phyloP scores from a whole-genome alignment of 208 protist genomes.

The Leptomonas pyrrhocoris region DNA sequence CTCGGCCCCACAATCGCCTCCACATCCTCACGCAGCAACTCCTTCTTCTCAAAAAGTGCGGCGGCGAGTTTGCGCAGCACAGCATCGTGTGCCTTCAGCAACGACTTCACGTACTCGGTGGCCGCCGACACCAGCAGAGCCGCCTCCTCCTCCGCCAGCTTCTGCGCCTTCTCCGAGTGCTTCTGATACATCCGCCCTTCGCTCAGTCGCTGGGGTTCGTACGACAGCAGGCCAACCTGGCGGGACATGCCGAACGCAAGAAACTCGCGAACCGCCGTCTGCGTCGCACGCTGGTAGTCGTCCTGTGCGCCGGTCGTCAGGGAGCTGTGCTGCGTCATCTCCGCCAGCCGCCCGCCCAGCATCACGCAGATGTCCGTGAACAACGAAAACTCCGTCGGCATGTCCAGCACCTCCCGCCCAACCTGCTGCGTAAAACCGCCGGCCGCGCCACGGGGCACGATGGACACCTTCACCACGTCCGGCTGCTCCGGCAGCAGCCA shows the following conservation, averaged over 20 bases:
- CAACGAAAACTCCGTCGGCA: slow-evolving; percentile 87
- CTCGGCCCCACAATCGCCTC: slow-evolving; percentile 59
- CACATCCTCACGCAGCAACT: slow-evolving; percentile 78
- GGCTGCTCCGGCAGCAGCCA: slow-evolving; percentile 88
- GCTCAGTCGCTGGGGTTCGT: slow-evolving; percentile 73
- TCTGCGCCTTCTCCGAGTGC: slow-evolving; percentile 62
- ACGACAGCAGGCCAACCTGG: slow-evolving; percentile 70
- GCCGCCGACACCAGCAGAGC: slow-evolving; percentile 63
- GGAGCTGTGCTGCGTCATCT: slow-evolving; percentile 83
- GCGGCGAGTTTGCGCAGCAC: slow-evolving; percentile 50
- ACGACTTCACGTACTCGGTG: slow-evolving; percentile 40
- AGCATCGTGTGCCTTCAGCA: slow-evolving; percentile 53
- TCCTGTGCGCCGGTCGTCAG: slow-evolving; percentile 91
- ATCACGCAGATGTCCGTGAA: slow-evolving; percentile 90
- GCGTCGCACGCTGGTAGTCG: slow-evolving; percentile 89
- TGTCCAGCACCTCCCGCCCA: slow-evolving; percentile 77
- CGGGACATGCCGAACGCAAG: slow-evolving; percentile 89
- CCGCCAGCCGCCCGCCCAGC: slow-evolving; percentile 91
- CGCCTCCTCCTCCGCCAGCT: slow-evolving; percentile 71
- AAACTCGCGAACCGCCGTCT: slow-evolving; percentile 86
- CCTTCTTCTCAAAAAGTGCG: slow-evolving; percentile 64
- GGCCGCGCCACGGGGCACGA: slow-evolving; percentile 88
- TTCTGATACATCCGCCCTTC: slow-evolving; percentile 82
- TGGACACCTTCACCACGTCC: slow-evolving; percentile 93
- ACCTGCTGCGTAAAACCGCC: slow-evolving; percentile 94